Base-by-base conservation (phyloP, 352 stramenopile genomes). In the Phytophthora ramorum region DNA sequence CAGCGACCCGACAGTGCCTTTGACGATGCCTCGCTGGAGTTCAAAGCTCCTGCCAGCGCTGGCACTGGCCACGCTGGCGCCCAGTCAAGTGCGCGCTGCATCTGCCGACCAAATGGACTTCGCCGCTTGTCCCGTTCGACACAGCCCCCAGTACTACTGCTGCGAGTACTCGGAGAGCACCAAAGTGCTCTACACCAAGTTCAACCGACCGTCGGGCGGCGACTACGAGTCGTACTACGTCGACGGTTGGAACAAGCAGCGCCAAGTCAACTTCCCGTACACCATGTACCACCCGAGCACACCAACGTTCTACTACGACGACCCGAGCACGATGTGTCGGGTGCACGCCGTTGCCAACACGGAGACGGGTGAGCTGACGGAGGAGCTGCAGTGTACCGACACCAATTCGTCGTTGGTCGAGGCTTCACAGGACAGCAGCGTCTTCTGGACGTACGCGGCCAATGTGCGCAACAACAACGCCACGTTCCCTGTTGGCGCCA, bases 261-360 rank as follows among this genome's bases (percentile, higher is more conserved):
- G 74, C n/a, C 73, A 77, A 55, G 71, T 82, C 32, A 78, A 79
- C 51, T 83, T 56, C 46, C 71, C 71, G 26, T 72, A 73, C 44
- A 24, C 40, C 2, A 75, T 75, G 63, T 76, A 75, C 53, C 66
- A 76, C 19, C 67, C 71, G 13, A 47, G 38, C 38, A 76, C 70
- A 7, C 71, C 24, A 7, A 57, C 51, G 19, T 82, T 79, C 56
- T 57, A 63, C 49, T 83, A 83, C 56, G 30, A 69, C 52, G 46
- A 83, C 2, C 69, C 70, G 0, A 57, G 26, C 24, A 54, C 65
- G 0, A 26, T 83, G n/a, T 83, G 71, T 46, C 55, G 74, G 46
- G 41, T 83, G 35, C 69, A 75, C 22, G 48, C 58, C 6, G 49
- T 73, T 24, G 62, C 56, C 19, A 51, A 77, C 30, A 50, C 44